Conservation (phyloP, 1,284 basidiomycete genomes). For the Cryptococcus depauperatus region DNA sequence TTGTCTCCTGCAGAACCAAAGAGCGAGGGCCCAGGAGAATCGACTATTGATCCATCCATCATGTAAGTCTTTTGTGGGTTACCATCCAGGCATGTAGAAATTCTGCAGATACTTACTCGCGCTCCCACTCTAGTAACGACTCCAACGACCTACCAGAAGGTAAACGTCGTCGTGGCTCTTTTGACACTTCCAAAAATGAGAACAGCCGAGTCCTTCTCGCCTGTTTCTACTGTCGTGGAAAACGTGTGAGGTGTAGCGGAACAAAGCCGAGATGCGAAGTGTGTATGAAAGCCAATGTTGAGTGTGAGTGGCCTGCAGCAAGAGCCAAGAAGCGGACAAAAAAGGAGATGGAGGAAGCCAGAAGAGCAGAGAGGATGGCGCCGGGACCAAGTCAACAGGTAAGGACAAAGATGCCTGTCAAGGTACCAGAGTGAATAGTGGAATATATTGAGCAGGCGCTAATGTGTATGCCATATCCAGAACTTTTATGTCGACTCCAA, state of each 20-base stretch:
- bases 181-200: no score
- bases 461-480: neutral
- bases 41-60: no score
- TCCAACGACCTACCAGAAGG: no score
- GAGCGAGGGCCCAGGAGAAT: no score
- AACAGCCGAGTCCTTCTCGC: conserved; percentile 32
- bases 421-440: neutral
- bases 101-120: no score
- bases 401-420: neutral
- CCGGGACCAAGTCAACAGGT: no score
- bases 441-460: neutral
- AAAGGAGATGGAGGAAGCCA: conserved; percentile 47
- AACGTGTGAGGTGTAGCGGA: conserved; percentile 44
- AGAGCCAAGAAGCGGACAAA: conserved; percentile 44
- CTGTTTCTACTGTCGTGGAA: conserved; percentile 42
- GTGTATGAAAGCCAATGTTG: conserved; percentile 36
- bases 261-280: conserved; percentile 39
- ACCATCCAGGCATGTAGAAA: no score
- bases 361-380: conserved; percentile 27
- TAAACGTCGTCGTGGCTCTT: no score
- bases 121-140: no score
- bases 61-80: no score
- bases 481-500: neutral
- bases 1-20: no score
- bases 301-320: conserved; percentile 44